Conservation (phyloP, 106 monocot genomes). For the Narthecium ossifragum region DNA sequence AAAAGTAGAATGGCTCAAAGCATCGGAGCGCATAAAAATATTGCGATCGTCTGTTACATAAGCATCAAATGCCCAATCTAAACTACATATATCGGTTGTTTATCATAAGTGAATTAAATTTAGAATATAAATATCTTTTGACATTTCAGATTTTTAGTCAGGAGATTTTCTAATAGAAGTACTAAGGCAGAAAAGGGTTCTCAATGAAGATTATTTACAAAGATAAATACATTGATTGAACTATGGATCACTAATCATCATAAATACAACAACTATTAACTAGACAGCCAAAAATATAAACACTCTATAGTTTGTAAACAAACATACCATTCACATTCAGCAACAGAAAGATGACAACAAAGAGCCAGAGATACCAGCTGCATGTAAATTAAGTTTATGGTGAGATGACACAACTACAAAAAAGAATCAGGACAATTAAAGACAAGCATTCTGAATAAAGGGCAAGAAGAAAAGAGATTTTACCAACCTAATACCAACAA, state of each 20-base stretch:
- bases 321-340: constrained; percentile 64
- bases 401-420: neutral
- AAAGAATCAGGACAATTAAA: neutral
- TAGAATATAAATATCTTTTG: no score
- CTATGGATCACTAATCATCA: no score
- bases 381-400: constrained; percentile 20
- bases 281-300: neutral
- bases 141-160: no score
- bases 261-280: no score
- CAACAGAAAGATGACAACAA: constrained; percentile 78
- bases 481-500: constrained; percentile 77
- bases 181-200: neutral
- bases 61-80: no score
- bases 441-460: neutral
- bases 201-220: neutral
- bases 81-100: no score
- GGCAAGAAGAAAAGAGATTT: no score
- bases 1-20: no score
- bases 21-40: no score
- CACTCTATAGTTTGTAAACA: neutral
- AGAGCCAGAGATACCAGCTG: constrained; percentile 96
- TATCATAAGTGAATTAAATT: no score
- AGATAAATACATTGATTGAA: neutral
- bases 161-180: no score
- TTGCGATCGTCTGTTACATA: no score